Conservation (phyloP, 2,329 filamentous ascomycete genomes). For the Knoxdaviesia proteae region DNA sequence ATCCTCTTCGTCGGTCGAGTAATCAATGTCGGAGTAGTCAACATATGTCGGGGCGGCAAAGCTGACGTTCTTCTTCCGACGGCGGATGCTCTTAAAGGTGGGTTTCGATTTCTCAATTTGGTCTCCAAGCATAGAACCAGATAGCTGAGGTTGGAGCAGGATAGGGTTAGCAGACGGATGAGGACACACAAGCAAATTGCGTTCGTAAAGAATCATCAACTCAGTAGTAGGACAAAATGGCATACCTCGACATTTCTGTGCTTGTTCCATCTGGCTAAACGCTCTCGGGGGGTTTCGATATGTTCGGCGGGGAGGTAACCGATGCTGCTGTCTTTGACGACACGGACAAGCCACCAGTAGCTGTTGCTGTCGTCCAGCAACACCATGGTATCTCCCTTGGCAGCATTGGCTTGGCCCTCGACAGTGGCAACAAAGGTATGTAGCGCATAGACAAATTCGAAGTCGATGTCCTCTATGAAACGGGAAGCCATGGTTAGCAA, state of each 20-base stretch:
- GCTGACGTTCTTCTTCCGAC: constrained; percentile 69
- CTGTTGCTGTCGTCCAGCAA: constrained; percentile 96
- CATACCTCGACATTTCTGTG: constrained; percentile 93
- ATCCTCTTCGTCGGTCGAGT: constrained; percentile 54
- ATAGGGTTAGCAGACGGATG: not conserved
- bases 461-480: constrained; percentile 83
- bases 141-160: constrained; percentile 24
- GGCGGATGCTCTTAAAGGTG: constrained; percentile 63
- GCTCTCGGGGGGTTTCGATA: constrained; percentile 92
- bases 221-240: constrained; percentile 2
- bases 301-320: constrained; percentile 92
- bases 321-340: constrained; percentile 96
- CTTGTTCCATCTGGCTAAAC: constrained; percentile 84
- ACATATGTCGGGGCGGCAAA: constrained; percentile 74
- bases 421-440: constrained; percentile 97
- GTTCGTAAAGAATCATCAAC: not conserved
- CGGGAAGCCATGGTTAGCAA: no score
- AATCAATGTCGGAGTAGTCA: constrained; percentile 72
- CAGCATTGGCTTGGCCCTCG: constrained; percentile 93
- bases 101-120: constrained; percentile 61
- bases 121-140: constrained; percentile 41
- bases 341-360: constrained; percentile 97
- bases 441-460: constrained; percentile 95
- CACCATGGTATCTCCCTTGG: constrained; percentile 97
- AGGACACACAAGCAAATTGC: not conserved